Evolutionary conservation across 1,139 yeast species (phyloP).

Genomic region (Yamadazyma friedrichii): DNA sequence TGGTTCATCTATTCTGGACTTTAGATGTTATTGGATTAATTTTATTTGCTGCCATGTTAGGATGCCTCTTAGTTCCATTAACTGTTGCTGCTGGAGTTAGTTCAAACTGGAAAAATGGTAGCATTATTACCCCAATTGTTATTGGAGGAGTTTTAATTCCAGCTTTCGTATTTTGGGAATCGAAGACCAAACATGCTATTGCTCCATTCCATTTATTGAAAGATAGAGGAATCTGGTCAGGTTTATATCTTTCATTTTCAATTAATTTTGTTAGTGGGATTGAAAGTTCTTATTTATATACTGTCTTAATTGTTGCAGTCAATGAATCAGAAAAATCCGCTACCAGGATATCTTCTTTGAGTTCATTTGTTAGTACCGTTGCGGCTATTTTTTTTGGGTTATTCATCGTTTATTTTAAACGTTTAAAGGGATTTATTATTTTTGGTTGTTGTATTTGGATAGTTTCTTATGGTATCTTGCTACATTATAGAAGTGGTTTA

Average conservation of each 20-base stretch:
- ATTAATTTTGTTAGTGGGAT: slow-evolving; percentile 31
- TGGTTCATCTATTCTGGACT: slow-evolving; percentile 31
- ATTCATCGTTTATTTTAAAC: slow-evolving; percentile 26
- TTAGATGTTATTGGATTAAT: slow-evolving; percentile 35
- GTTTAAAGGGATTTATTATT: slow-evolving; percentile 31
- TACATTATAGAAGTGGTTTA: slow-evolving; percentile 31
- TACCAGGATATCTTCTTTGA: slow-evolving; percentile 31
- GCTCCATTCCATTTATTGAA: slow-evolving; percentile 31
- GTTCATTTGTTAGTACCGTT: slow-evolving; percentile 33
- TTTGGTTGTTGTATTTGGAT: slow-evolving; percentile 36
- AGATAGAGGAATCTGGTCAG: slow-evolving; percentile 39
- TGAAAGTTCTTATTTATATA: slow-evolving; percentile 32
- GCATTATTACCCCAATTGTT: slow-evolving; percentile 36
- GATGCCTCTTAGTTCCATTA: slow-evolving; percentile 39
- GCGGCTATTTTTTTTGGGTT: slow-evolving; percentile 35
- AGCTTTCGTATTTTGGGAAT: slow-evolving; percentile 32
- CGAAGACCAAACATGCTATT: slow-evolving; percentile 30
- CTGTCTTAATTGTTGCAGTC: slow-evolving; percentile 36
- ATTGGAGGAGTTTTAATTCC: slow-evolving; percentile 37
- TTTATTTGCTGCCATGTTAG: slow-evolving; percentile 29
- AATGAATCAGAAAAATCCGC: slow-evolving; percentile 32
- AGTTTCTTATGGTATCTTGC: slow-evolving; percentile 34
- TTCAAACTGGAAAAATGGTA: slow-evolving; percentile 29
- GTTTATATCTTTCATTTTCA: slow-evolving; percentile 26
- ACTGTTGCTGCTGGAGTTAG: slow-evolving; percentile 38